These are phyloP conservation scores for Adansonia gregorii DNA, from an alignment of 441 rosid genomes.

Conservation along the genomic window DNA sequence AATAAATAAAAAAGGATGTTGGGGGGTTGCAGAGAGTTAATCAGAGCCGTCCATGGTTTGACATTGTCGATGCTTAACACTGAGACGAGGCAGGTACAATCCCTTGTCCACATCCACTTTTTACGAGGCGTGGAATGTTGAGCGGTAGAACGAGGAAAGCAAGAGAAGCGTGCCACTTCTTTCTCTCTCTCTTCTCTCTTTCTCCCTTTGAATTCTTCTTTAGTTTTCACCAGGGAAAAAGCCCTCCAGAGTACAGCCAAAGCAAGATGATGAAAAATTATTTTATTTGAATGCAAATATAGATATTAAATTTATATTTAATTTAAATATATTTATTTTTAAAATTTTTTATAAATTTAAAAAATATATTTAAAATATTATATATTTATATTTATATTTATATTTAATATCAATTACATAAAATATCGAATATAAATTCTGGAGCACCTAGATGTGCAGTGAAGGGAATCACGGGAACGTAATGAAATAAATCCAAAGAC, in stretches of 20 bases:
- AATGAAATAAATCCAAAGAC: constrained; percentile 24
- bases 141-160: constrained; percentile 1
- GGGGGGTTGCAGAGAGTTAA: not conserved
- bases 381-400: too few species aligned
- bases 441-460: not conserved
- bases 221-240: constrained; percentile 8
- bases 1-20: too few species aligned
- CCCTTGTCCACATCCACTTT: constrained; percentile 25
- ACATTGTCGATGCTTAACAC: not conserved
- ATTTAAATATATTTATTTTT: too few species aligned
- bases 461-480: constrained; percentile 35
- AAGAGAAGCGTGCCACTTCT: constrained; percentile 17
- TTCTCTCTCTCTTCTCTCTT: not conserved
- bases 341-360: too few species aligned
- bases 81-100: constrained; percentile 9
- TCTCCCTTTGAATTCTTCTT: not conserved
- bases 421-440: not conserved
- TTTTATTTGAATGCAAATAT: too few species aligned
- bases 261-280: not conserved
- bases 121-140: constrained; percentile 4
- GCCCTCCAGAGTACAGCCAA: not conserved
- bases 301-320: too few species aligned
- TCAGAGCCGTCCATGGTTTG: not conserved
- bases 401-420: too few species aligned
- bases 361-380: too few species aligned